Evolutionary conservation across 345 rosid species (phyloP).

Genomic region (Citrus trifoliata): DNA sequence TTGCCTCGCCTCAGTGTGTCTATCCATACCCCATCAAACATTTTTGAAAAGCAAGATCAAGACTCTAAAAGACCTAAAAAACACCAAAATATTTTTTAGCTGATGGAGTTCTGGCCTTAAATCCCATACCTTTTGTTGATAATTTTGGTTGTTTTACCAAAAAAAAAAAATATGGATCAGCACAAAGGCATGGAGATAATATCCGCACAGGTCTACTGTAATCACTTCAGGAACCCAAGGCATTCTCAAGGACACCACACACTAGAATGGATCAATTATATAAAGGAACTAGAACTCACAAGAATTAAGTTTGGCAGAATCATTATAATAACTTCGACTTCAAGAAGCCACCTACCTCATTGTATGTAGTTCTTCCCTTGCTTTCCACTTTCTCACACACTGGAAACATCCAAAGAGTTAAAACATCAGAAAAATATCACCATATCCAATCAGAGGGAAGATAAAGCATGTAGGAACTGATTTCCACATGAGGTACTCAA

Average conservation of each 20-base stretch:
- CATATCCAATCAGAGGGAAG: not conserved
- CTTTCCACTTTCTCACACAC: constrained; percentile 99
- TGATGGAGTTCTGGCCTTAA: not conserved
- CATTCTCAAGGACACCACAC: not conserved
- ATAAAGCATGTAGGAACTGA: not conserved
- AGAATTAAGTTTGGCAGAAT: not conserved
- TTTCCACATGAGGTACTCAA: constrained; percentile 2
- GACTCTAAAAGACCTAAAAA: not conserved
- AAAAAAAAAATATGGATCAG: not conserved
- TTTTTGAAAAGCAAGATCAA: not conserved
- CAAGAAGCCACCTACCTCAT: constrained; percentile 68
- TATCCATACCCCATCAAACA: not conserved
- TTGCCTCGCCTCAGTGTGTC: not conserved
- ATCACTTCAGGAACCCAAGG: not conserved
- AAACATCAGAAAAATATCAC: constrained; percentile 1
- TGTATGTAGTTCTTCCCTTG: constrained; percentile 97
- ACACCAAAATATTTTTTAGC: not conserved
- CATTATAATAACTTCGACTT: constrained; percentile 5
- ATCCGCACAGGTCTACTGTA: not conserved
- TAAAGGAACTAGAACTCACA: constrained; percentile 1
- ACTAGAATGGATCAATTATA: not conserved
- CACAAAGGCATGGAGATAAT: not conserved
- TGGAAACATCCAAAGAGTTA: constrained; percentile 28
- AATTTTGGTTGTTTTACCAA: not conserved
- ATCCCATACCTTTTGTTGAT: not conserved